Percentiles rank a stretch among this genome's conserved stretches.
Conservation (phyloP, 495 filamentous ascomycete genomes). For the Pseudoneurospora amorphoporcata region DNA sequence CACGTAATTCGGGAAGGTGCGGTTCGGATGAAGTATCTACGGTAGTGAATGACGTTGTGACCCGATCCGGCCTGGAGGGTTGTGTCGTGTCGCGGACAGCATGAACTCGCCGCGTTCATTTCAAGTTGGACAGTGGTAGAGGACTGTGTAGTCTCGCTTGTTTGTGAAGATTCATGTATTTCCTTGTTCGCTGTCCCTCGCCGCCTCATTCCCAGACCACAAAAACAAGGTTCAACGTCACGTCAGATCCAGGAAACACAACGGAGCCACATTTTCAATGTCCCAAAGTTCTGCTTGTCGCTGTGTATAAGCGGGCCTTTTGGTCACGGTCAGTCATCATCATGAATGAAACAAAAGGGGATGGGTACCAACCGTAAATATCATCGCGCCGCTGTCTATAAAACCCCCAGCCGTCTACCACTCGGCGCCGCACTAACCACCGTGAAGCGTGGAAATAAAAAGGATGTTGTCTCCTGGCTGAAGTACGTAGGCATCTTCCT, state of each 20-base stretch:
- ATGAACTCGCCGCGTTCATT: neutral
- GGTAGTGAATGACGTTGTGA: neutral
- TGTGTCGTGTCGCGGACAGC: neutral
- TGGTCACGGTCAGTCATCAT: neutral
- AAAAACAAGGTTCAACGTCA: neutral
- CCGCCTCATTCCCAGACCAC: too few relatives aligned
- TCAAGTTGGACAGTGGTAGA: too few relatives aligned
- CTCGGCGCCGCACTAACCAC: slow-evolving; percentile 45
- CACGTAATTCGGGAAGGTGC: neutral
- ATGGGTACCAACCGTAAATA: neutral
- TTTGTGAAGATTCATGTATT: too few relatives aligned
- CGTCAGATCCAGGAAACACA: neutral
- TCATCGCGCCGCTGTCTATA: neutral
- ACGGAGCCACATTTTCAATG: neutral
- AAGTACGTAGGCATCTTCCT: slow-evolving; percentile 80
- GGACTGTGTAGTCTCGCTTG: too few relatives aligned
- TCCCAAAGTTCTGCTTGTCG: neutral
- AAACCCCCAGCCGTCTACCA: neutral
- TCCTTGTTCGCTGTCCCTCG: too few relatives aligned
- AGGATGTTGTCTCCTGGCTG: slow-evolving; percentile 76
- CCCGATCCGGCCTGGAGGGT: neutral
- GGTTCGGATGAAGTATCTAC: neutral
- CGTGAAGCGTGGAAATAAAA: slow-evolving; percentile 97
- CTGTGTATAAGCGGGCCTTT: neutral
- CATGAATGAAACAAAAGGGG: neutral